Conservation (phyloP, 1,284 basidiomycete species). For the Malassezia nana region DNA sequence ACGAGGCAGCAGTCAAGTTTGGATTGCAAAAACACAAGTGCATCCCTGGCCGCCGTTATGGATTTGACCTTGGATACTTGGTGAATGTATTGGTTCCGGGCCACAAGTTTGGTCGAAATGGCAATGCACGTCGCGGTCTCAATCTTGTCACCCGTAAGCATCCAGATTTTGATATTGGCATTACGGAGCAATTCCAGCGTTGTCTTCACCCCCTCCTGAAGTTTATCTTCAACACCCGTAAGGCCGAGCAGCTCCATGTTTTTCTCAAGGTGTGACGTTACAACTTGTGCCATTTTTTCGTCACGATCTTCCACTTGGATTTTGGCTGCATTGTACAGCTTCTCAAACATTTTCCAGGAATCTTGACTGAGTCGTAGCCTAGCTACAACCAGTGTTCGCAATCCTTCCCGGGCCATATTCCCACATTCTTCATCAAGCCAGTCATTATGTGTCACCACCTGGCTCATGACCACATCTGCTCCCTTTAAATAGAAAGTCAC, state of each 20-base stretch:
- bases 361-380: slow-evolving; percentile 65
- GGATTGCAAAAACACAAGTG: slow-evolving; percentile 86
- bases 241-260: slow-evolving; percentile 85
- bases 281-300: slow-evolving; percentile 66
- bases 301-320: slow-evolving; percentile 59
- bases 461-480: slow-evolving; percentile 91
- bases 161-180: slow-evolving; percentile 98
- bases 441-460: slow-evolving; percentile 89
- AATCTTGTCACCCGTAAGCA: slow-evolving; percentile 98
- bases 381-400: slow-evolving; percentile 86
- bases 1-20: slow-evolving; percentile 96
- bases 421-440: slow-evolving; percentile 98
- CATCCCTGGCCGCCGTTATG: slow-evolving; percentile 68
- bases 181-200: slow-evolving; percentile 87
- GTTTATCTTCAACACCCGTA: slow-evolving; percentile 95
- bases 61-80: slow-evolving; percentile 84
- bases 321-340: slow-evolving; percentile 66
- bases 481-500: slow-evolving; percentile 90
- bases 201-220: slow-evolving; percentile 90
- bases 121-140: slow-evolving; percentile 98
- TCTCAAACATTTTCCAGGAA: slow-evolving; percentile 65
- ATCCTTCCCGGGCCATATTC: slow-evolving; percentile 94
- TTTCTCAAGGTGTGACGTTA: slow-evolving; percentile 68
- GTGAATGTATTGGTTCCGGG: slow-evolving; percentile 92
- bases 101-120: slow-evolving; percentile 89